Evolutionary conservation across 371 early-diverging fungal species (phyloP), one percentile per base, ranked within the genome.

Genomic region (Nematocida sp.): DNA sequence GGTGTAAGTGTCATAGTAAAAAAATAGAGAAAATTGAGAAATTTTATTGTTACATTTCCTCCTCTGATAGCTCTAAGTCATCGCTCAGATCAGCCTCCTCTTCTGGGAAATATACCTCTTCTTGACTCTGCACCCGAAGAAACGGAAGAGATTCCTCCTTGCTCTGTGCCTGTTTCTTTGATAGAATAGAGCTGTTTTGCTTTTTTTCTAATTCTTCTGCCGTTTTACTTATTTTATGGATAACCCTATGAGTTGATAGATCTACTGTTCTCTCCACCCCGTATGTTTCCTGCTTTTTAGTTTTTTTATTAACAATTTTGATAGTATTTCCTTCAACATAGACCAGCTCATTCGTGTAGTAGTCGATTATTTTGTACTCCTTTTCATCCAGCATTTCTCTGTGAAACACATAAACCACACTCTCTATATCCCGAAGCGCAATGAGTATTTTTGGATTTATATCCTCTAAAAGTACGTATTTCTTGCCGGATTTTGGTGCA

Each of bases 291-390:
- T 52, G n/a, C 47, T 71, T 78, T 57, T 60, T 57, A 7, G 60
- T 78, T 52, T 67, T 78, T 44, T 78, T 78, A 60, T 78, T 78
- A 6, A 60, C 39, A n/a, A 78, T 66, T 46, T 52, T 44, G 23
- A 78, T 46, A 13, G 69, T 70, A 3, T 44, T 44, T 9, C 52
- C 40, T 27, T 78, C 70, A 11, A 78, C 80, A 25, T 55, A 70
- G 4, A 78, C 69, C 7, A 78, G 27, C 80, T 78, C 80, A 33
- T 78, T 78, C 20, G 80, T 70, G 57, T 78, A 78, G 80, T 78
- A 60, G 46, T 56, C 56, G 42, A 78, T 25, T 33, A 60, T 66
- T 20, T 42, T 50, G 71, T 67, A 78, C 80, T 78, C 80, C 40
- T 60, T 78, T 44, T 78, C 80, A 20, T 42, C 40, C 1, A 78